Conservation (phyloP, 225 moss, liverwort and hornwort genomes). For the Polytrichum formosum region DNA sequence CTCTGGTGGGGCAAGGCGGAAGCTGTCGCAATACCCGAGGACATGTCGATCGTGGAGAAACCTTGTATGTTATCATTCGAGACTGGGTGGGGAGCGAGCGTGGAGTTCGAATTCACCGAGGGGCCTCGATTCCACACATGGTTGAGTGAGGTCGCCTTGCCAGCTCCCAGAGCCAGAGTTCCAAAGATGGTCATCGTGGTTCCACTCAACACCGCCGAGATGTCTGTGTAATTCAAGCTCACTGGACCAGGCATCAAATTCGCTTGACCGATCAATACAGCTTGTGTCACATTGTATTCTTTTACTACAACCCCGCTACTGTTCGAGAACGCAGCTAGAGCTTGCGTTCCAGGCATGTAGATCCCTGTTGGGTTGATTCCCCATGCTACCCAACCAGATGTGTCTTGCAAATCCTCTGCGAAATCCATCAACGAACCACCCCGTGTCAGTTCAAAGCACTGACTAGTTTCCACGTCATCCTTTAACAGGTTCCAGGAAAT, state of each 20-base stretch:
- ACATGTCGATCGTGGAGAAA: constrained; percentile 13
- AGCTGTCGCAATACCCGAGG: constrained; percentile 6
- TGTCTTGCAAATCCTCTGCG: constrained; percentile 12
- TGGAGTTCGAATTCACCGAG: background rate
- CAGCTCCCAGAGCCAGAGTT: constrained; percentile 17
- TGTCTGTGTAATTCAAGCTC: constrained; percentile 12
- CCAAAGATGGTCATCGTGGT: constrained; percentile 22
- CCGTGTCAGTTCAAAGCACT: too few relatives aligned
- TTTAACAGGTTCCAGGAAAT: too few relatives aligned
- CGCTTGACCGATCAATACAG: background rate
- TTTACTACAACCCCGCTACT: constrained; percentile 5
- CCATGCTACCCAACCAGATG: constrained; percentile 33
- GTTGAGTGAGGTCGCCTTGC: constrained; percentile 12
- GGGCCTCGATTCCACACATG: constrained; percentile 42
- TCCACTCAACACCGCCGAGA: constrained; percentile 3
- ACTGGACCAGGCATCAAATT: constrained; percentile 7
- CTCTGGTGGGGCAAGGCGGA: background rate
- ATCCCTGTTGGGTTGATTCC: constrained; percentile 25
- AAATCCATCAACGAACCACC: background rate
- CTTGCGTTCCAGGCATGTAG: constrained; percentile 35
- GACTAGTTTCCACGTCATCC: too few relatives aligned
- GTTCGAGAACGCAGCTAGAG: constrained; percentile 18
- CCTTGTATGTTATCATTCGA: constrained; percentile 3
- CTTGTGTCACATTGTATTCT: constrained; percentile 20
- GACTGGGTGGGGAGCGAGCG: background rate